These are phyloP conservation scores for Patellifolia procumbens DNA, from an alignment of 179 eudicot genomes.

Conservation along the genomic window DNA sequence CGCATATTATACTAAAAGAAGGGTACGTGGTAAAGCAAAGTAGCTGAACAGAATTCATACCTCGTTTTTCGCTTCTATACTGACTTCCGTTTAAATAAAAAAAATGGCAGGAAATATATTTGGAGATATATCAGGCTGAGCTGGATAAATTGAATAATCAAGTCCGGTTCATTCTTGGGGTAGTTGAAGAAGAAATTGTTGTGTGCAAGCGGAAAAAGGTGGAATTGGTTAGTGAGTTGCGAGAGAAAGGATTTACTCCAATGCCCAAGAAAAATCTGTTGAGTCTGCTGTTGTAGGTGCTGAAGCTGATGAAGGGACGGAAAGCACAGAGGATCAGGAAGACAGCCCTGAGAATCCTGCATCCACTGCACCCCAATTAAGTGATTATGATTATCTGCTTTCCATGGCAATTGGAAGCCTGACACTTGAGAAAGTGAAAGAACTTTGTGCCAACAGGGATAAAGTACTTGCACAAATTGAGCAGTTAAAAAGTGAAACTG, in stretches of 20 bases:
- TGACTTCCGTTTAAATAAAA: background rate
- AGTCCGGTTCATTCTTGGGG: constrained; percentile 77
- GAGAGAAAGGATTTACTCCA: constrained; percentile 66
- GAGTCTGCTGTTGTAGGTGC: constrained; percentile 60
- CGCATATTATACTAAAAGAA: constrained; percentile 63
- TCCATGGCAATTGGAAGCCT: constrained; percentile 70
- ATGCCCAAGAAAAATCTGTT: constrained; percentile 54
- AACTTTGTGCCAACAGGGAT: constrained; percentile 61
- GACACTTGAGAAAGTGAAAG: constrained; percentile 71
- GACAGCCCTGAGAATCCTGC: constrained; percentile 20
- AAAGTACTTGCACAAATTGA: constrained; percentile 54
- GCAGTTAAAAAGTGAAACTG: constrained; percentile 50
- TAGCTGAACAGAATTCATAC: background rate
- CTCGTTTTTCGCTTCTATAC: background rate
- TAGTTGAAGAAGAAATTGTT: constrained; percentile 71
- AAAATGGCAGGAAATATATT: constrained; percentile 44
- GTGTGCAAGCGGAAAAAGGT: constrained; percentile 82
- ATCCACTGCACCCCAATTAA: constrained; percentile 27
- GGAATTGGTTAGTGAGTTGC: constrained; percentile 67
- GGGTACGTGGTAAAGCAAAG: constrained; percentile 39
- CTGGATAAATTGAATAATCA: constrained; percentile 63
- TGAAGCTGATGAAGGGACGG: constrained; percentile 44
- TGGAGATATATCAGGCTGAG: constrained; percentile 61
- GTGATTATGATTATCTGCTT: constrained; percentile 80
- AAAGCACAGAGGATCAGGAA: constrained; percentile 33